These are phyloP conservation scores for Neltuma alba DNA, from an alignment of 306 rosid genomes.

Conservation along the genomic window DNA sequence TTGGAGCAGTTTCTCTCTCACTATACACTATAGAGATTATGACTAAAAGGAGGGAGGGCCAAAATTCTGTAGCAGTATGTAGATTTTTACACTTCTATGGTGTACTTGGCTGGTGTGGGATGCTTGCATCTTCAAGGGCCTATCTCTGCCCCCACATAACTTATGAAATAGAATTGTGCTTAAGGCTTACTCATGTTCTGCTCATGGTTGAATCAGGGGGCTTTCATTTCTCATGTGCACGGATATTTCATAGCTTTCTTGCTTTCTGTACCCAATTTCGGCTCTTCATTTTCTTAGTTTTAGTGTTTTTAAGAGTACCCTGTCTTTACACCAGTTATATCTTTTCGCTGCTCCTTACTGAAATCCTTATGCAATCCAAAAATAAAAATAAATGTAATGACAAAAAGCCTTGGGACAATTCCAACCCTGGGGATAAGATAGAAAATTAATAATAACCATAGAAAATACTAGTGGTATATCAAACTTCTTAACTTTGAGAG, in stretches of 20 bases:
- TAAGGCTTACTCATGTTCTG: background rate
- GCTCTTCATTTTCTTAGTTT: background rate
- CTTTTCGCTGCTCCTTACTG: background rate
- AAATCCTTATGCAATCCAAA: background rate
- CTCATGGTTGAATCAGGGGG: background rate
- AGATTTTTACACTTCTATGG: background rate
- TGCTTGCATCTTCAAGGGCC: background rate
- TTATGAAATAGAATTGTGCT: background rate
- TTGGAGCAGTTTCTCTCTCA: too few species aligned
- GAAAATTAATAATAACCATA: background rate
- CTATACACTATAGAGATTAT: background rate
- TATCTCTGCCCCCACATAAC: background rate
- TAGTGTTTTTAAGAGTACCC: background rate
- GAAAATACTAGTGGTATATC: constrained; percentile 6
- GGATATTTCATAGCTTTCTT: background rate
- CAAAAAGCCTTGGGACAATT: background rate
- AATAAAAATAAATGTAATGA: background rate
- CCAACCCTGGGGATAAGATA: background rate
- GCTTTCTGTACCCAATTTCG: background rate
- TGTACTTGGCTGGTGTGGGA: background rate
- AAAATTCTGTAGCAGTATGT: background rate
- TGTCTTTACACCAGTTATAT: background rate
- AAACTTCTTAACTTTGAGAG: constrained; percentile 18
- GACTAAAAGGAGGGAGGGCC: background rate
- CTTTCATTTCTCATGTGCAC: background rate